These are phyloP conservation scores for Phytophthora brassicae DNA, from an alignment of 352 stramenopile genomes.

Conservation along the genomic window DNA sequence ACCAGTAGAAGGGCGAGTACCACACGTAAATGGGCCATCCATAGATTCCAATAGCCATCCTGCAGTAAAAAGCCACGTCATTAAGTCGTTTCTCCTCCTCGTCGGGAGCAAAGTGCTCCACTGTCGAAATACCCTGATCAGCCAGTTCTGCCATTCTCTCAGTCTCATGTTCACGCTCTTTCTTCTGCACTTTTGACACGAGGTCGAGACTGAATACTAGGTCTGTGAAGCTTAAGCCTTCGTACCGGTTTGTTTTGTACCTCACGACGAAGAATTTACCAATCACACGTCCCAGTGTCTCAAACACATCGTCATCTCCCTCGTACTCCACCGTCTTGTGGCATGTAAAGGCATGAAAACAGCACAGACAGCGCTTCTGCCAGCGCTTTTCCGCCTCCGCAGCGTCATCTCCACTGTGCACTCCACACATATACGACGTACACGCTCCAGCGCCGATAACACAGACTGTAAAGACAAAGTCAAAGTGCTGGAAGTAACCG, in stretches of 20 bases:
- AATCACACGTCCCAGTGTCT: constrained; percentile 60
- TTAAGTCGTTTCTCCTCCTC: constrained; percentile 50
- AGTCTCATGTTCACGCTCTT: constrained; percentile 45
- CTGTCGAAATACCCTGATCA: constrained; percentile 23
- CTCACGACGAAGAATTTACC: constrained; percentile 78
- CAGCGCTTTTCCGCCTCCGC: constrained; percentile 62
- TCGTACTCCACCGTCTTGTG: constrained; percentile 34
- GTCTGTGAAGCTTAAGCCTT: constrained; percentile 71
- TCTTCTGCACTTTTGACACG: constrained; percentile 56
- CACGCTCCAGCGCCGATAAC: constrained; percentile 42
- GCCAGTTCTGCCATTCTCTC: constrained; percentile 30
- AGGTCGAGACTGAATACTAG: constrained; percentile 70
- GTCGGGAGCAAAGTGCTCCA: constrained; percentile 36
- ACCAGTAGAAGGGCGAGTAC: constrained; percentile 74
- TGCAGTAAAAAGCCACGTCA: constrained; percentile 66
- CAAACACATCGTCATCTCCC: constrained; percentile 69
- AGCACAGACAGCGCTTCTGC: constrained; percentile 63
- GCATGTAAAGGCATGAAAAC: constrained; percentile 65
- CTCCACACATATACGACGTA: constrained; percentile 68
- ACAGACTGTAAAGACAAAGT: constrained; percentile 60
- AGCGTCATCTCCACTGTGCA: constrained; percentile 57
- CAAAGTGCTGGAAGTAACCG: constrained; percentile 67
- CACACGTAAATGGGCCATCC: constrained; percentile 79
- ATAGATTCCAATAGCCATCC: constrained; percentile 75
- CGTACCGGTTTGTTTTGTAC: constrained; percentile 65